Evolutionary conservation across 2,329 filamentous ascomycete species (phyloP), one percentile per base, ranked within the genome.

Genomic region (Alternaria triticimaculans): DNA sequence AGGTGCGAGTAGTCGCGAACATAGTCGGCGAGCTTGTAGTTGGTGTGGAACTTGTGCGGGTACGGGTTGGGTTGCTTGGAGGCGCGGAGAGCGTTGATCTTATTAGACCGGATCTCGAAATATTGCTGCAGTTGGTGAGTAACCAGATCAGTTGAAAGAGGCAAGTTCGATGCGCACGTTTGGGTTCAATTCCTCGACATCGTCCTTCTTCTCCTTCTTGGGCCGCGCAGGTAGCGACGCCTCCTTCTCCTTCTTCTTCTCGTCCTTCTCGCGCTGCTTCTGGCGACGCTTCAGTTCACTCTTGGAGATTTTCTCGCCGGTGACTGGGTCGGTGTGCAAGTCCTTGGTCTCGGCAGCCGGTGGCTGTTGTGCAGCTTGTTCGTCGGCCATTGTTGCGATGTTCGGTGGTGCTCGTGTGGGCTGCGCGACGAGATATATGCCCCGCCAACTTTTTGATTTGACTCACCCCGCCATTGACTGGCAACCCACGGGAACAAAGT

Each of bases 251-350:
- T 89, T 92, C 86, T 94, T 95, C 84, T 94, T 89, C 74, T 90
- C 89, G 90, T 97, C 97, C 84, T 94, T 92, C 72, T 91, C 91
- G 71, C 95, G 90, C 79, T 90, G 87, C 92, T 99, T 99, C 85
- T 94, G 89, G 76, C 95, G 90, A 85, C 93, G 95, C 93, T 99
- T 99, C 81, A 98, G 71, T 70, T 86, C 84, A 62, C 77, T 81
- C 82, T 85, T 85, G 78, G 82, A 83, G 58, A 90, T 86, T 76
- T 82, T 90, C 84, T 99, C 96, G 76, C 96, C 96, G 14, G 96
- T 98, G 68, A 94, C 93, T 77, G 96, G 93, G 81, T 99, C 96
- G 55, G 96, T 88, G 81, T 94, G 87, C 72, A 97, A 87, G 83
- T 95, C 93, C 23, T 76, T 71, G 50, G 75, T 67, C 44, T 81